phyloP scores from a whole-genome alignment of 805 yeast genomes.

The Suhomyces sp. region DNA sequence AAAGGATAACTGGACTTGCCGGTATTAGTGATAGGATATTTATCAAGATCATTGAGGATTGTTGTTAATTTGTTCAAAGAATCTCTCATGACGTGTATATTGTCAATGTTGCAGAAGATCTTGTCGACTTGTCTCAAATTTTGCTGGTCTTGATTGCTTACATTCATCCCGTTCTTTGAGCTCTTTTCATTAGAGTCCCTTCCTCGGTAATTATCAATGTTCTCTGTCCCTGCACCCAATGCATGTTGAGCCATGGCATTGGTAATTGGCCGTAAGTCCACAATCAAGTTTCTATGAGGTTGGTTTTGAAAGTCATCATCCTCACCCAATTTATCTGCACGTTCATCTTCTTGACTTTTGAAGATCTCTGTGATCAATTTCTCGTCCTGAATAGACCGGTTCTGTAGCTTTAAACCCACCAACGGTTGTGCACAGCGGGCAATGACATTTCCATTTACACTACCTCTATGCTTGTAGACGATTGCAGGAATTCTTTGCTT shows the following conservation, averaged over 20 bases:
- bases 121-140: conserved; percentile 50
- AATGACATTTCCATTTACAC: conserved; percentile 68
- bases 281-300: conserved; percentile 60
- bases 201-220: conserved; percentile 76
- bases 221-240: conserved; percentile 96
- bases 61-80: conserved; percentile 64
- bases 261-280: conserved; percentile 89
- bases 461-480: conserved; percentile 63
- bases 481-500: conserved; percentile 82
- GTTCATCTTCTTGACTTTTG: conserved; percentile 47
- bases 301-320: conserved; percentile 28
- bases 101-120: conserved; percentile 86
- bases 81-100: conserved; percentile 93
- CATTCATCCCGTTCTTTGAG: conserved; percentile 9
- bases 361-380: conserved; percentile 74
- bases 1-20: conserved; percentile 16
- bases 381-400: conserved; percentile 90
- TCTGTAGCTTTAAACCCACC: conserved; percentile 78
- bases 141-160: conserved; percentile 6
- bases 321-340: conserved; percentile 16
- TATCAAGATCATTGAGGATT: conserved; percentile 67
- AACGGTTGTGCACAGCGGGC: conserved; percentile 91
- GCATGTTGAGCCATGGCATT: conserved; percentile 97
- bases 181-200: conserved; percentile 1
- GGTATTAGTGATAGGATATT: conserved; percentile 35